Base-by-base conservation (phyloP, 1,284 basidiomycete genomes). In the Butyriboletus appendiculatus region DNA sequence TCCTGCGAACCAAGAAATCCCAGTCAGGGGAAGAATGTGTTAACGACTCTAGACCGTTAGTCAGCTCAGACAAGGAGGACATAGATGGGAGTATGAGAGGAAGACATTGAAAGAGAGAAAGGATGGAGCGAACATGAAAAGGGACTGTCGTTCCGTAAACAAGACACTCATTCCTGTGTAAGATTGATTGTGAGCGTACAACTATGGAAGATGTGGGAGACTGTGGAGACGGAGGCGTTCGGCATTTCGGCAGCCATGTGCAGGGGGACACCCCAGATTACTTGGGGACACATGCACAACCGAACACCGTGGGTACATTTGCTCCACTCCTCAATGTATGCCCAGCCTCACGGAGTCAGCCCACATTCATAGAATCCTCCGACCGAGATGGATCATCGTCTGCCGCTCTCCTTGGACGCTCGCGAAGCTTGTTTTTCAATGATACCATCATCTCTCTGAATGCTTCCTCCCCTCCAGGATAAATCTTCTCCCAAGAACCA, bases 341-440 rank as follows among this genome's bases (percentile, higher is more conserved):
- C 28, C 26, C 11, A 12, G 12, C 11, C 30, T 14, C 11, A 32
- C 32, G 40, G 12, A 45, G 50, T 72, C 53, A 70, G 47, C 68
- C 58, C 39, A 70, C 61, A 50, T 62, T 72, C 68, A 70, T 70
- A 41, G 54, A 53, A 45, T 73, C 71, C 50, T 70, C 68, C 42
- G 50, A 49, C 40, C 50, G 65, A 41, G 64, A 47, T 38, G 59
- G 45, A 37, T 55, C 48, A 43, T 56, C 61, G 44, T 55, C 58
- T 33, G 15, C 47, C 18, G 32, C 48, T 49, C 59, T 70, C 59
- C 54, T 68, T 41, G 64, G 56, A 45, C 55, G 61, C 46, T 66
- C 70, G 53, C 58, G 57, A 43, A 64, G 57, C 56, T 74, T 79
- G 49, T 64, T 69, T 60, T 71, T 70, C 61, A 78, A 48, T 39